These are phyloP conservation scores for Carex kokanica DNA, from an alignment of 176 grass and related monocot species.

Conservation along the genomic window DNA sequence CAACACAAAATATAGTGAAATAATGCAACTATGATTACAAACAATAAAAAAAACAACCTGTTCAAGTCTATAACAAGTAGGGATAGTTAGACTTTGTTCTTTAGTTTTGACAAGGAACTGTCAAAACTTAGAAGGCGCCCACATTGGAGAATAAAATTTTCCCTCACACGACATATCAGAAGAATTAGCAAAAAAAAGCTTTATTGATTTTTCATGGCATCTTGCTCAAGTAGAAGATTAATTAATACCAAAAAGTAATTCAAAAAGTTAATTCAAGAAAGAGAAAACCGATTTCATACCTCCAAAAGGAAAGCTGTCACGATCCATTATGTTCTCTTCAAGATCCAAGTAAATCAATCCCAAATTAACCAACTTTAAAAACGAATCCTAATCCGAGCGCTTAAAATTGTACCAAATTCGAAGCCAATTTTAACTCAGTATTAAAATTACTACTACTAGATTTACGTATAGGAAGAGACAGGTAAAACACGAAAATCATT, in stretches of 20 bases:
- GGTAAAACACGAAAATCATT: slow-evolving; percentile 91
- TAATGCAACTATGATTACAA: background rate
- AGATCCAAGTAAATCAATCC: slow-evolving; percentile 6
- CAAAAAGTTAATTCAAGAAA: background rate
- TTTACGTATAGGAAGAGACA: slow-evolving; percentile 97
- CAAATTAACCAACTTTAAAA: background rate
- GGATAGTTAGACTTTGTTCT: background rate
- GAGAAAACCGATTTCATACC: background rate
- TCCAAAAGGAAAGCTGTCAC: slow-evolving; percentile 19
- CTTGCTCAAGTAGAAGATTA: too few species aligned
- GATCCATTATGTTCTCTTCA: slow-evolving; percentile 13
- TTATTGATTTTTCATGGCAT: too few species aligned
- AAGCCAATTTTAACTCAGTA: background rate
- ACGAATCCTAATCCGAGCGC: background rate
- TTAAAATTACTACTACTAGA: slow-evolving; percentile 4
- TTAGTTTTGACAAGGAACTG: background rate
- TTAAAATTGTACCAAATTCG: slow-evolving; percentile 14
- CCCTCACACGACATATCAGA: background rate
- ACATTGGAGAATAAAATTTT: background rate
- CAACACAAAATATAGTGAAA: background rate
- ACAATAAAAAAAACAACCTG: background rate
- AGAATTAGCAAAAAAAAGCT: too few species aligned
- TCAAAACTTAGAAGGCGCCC: background rate
- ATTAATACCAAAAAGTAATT: too few species aligned
- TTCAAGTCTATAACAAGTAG: background rate